Evolutionary conservation across 441 rosid species (phyloP).

Genomic region (Pelargonium cotyledonis): DNA sequence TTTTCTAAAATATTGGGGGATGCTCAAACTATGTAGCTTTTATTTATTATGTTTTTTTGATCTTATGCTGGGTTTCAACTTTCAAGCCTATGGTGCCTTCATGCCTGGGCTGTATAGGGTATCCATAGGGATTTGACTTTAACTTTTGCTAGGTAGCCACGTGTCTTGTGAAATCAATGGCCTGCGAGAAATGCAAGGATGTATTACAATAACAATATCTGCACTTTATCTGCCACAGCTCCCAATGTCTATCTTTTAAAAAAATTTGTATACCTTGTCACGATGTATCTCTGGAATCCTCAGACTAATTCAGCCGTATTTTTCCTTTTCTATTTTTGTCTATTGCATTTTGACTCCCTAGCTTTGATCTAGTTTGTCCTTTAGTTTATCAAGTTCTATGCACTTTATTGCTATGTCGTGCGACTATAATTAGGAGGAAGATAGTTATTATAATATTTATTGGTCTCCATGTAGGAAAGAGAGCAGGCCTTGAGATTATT

Average conservation of each 20-base stretch:
- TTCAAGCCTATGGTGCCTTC: background rate
- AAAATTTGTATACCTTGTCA: no score
- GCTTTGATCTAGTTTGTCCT: background rate
- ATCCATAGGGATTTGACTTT: background rate
- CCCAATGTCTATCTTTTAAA: background rate
- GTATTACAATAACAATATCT: background rate
- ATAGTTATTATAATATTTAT: background rate
- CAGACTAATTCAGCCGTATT: no score
- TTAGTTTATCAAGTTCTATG: background rate
- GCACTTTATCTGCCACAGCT: background rate
- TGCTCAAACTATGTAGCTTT: background rate
- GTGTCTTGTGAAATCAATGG: no score
- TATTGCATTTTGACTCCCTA: no score
- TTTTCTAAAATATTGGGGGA: no score
- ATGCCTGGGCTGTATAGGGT: background rate
- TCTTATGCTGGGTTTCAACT: background rate
- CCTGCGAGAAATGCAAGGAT: no score
- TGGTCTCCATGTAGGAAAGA: slow-evolving; percentile 59
- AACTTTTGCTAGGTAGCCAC: background rate
- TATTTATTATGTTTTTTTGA: no score
- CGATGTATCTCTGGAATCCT: no score
- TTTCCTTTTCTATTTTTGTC: no score
- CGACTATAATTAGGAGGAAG: background rate
- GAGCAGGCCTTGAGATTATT: slow-evolving; percentile 79
- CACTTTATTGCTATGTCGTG: background rate